These are phyloP conservation scores for Pseudoscleropodium purum DNA, from an alignment of 225 moss, liverwort and hornwort species.

Conservation along the genomic window DNA sequence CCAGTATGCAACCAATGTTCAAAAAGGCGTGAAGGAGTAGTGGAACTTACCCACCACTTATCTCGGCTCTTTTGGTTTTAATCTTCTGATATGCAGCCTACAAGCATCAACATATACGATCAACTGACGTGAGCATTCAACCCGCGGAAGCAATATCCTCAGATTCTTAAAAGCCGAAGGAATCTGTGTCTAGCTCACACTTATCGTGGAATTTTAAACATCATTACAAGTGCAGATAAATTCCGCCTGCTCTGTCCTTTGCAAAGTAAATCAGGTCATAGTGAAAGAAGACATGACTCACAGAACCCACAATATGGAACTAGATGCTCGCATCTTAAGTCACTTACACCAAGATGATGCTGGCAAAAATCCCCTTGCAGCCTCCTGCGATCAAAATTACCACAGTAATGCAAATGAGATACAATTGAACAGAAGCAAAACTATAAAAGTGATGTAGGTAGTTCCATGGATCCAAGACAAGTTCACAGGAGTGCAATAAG, in stretches of 20 bases:
- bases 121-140: not conserved
- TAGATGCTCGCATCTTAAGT: not conserved
- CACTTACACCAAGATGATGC: conserved; percentile 72
- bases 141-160: not conserved
- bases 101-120: not conserved
- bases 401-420: not conserved
- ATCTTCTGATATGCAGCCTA: conserved; percentile 53
- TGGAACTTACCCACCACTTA: conserved; percentile 44
- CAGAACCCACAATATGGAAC: not conserved
- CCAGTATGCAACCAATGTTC: not conserved
- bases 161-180: not conserved
- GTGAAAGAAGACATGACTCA: not conserved
- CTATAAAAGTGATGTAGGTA: not conserved
- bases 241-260: not conserved
- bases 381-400: conserved; percentile 31
- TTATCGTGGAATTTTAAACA: not conserved
- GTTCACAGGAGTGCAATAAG: not conserved
- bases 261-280: not conserved
- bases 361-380: conserved; percentile 73
- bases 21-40: not conserved
- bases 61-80: conserved; percentile 54
- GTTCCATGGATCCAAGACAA: not conserved
- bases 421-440: not conserved
- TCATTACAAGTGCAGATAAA: not conserved
- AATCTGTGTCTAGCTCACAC: not conserved